Percentiles rank a stretch among this genome's conserved stretches.
These are phyloP conservation scores for Combretum micranthum DNA, from an alignment of 345 rosid genomes.

Conservation along the genomic window DNA sequence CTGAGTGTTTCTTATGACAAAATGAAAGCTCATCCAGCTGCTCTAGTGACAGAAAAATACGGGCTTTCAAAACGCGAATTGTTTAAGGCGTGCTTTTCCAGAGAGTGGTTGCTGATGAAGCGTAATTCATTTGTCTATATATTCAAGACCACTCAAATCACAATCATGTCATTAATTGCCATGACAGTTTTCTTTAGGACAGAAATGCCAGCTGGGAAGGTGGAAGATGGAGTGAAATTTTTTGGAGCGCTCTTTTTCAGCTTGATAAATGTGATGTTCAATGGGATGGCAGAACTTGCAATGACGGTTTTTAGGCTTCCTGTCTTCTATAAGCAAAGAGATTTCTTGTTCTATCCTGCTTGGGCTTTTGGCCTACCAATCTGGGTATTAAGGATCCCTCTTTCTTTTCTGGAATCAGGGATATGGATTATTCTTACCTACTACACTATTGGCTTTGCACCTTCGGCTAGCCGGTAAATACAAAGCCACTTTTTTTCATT, in stretches of 20 bases:
- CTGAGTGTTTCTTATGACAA: slow-evolving; percentile 27
- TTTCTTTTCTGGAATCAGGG: slow-evolving; percentile 32
- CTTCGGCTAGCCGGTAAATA: slow-evolving; percentile 37
- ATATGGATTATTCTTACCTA: slow-evolving; percentile 66
- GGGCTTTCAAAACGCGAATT: slow-evolving; percentile 25
- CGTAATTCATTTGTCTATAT: slow-evolving; percentile 30
- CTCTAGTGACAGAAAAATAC: slow-evolving; percentile 21
- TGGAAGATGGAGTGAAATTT: slow-evolving; percentile 18
- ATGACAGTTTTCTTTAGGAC: slow-evolving; percentile 44
- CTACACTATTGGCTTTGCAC: slow-evolving; percentile 61
- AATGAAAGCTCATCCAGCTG: slow-evolving; percentile 20
- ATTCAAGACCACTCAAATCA: slow-evolving; percentile 32
- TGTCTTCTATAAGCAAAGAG: slow-evolving; percentile 70
- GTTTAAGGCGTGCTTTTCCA: slow-evolving; percentile 29
- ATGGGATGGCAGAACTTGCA: slow-evolving; percentile 58
- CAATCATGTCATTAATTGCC: slow-evolving; percentile 39
- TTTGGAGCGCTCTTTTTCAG: slow-evolving; percentile 50
- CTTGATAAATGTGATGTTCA: slow-evolving; percentile 38
- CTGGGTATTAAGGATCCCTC: slow-evolving; percentile 37
- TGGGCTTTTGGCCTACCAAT: slow-evolving; percentile 69
- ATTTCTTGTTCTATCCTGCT: slow-evolving; percentile 55
- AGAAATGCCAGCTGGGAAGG: slow-evolving; percentile 24
- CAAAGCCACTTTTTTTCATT: too few species aligned
- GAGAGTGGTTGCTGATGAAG: slow-evolving; percentile 33
- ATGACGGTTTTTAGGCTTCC: slow-evolving; percentile 55